Evolutionary conservation across 169 alveolate species (phyloP), one percentile per base, ranked within the genome.

Genomic region (Plasmodium malariae): DNA sequence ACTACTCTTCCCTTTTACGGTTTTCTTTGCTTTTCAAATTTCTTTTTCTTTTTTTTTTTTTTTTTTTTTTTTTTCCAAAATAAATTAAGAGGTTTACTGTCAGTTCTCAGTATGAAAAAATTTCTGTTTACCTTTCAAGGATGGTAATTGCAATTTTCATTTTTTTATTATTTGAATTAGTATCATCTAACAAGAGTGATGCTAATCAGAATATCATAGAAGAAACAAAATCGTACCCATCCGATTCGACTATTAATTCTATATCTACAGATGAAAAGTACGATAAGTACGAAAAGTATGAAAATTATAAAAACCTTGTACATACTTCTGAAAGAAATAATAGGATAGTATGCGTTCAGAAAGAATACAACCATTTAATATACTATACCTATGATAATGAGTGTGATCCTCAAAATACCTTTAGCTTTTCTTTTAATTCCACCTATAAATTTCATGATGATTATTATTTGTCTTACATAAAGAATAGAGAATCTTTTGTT

Each of bases 401-500:
- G 12, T 86, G 92, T 62, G 87, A 86, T 36, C 92, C 86, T 2
- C 74, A 86, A 32, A 86, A 86, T 49, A 86, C 87, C 1, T 86
- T 86, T 60, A 86, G 76, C 32, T 86, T 86, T 63, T 86, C 92
- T 37, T 86, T 86, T 63, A 86, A 86, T 32, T 86, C 92, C 14
- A 86, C 92, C 54, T 86, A 69, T 72, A 86, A 86, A 55, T 68
- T 69, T 71, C 74, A 86, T 48, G 67, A 32, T 0, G 49, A 55
- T 5, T 86, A 55, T 86, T 86, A 69, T 86, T 19, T 28, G 0
- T 32, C 48, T 4, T 86, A 69, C 34, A 70, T 55, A 69, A 40
- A 86, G 55, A 86, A 57, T 30, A 86, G 70, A 45, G 59, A 86
- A 37, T 86, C 86, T 26, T 86, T 86, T 70, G 63, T 57, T 14